Percentiles rank a stretch among this genome's conserved stretches.
Evolutionary conservation across 148 eudicot species (phyloP).

Genomic region (Rhododendron ovatum): DNA sequence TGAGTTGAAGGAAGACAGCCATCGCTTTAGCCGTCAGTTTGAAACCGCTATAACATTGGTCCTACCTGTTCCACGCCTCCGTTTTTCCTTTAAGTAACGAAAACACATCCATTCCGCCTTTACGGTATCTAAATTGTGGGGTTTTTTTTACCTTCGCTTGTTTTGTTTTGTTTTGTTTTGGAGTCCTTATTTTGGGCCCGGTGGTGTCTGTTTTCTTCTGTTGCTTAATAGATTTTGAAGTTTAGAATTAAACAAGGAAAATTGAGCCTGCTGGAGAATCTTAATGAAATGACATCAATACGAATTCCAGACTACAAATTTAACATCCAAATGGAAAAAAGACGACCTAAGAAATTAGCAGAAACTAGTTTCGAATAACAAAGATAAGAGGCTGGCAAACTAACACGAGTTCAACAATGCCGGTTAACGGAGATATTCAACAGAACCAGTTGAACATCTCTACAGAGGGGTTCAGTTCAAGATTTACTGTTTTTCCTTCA

Average conservation of each 20-base stretch:
- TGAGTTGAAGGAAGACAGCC: no score
- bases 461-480: background rate
- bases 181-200: no score
- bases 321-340: background rate
- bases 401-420: background rate
- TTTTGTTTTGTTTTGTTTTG: no score
- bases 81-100: no score
- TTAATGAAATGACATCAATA: background rate
- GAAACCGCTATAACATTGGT: no score
- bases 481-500: background rate
- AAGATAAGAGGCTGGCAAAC: constrained; percentile 22
- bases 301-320: background rate
- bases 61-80: no score
- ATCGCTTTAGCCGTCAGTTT: no score
- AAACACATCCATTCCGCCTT: no score
- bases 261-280: background rate
- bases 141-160: no score
- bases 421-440: constrained; percentile 32
- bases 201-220: background rate
- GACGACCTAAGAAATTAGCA: background rate
- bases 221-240: background rate
- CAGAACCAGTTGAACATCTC: constrained; percentile 44
- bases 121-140: no score
- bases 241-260: background rate
- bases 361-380: background rate